Evolutionary conservation across 2,329 filamentous ascomycete species (phyloP), one percentile per base, ranked within the genome.

Genomic region (Hymenoscyphus albidus): DNA sequence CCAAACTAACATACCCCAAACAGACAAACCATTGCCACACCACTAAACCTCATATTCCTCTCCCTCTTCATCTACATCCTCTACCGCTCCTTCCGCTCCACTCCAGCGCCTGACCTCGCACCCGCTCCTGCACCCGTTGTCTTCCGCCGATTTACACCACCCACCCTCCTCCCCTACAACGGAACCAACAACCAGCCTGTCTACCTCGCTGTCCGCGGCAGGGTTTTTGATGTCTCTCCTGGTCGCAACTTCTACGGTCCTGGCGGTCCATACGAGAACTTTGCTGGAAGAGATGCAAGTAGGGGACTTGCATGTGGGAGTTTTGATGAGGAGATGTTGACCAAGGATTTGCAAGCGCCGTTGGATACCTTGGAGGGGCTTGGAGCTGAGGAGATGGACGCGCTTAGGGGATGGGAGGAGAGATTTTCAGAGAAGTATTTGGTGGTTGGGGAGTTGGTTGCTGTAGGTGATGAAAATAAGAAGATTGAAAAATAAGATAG

Each of bases 231-330:
- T 76, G 94, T 98, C 31, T 87, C 88, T 0, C 80, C 87, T 14
- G 94, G 95, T 31, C 86, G 89, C 74, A 93, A 96, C 81, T 98
- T 98, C 78, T 99, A 99, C 79, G 95, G 95, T 3, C 95, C 95
- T 22, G 93, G 93, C 13, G 94, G 94, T 0, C 93, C 94, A 1
- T 99, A 99, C 77, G 88, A 89, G 77, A 98, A 98, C 80, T 99
- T 99, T 75, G 95, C 95, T 0, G 95, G 95, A 0, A 83, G 93
- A 48, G 95, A 99, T 78, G 95, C 95, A 22, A 92, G 86, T 69
- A 85, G 94, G 61, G 95, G 95, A 0, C 80, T 99, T 66, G 94
- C 95, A 0, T 91, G 86, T 77, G 92, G 93, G 65, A 96, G 92
- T 80, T 98, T 99, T 77, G 95, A 97, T 76, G 87, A 91, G 81